Percentiles rank a stretch among this genome's conserved stretches.
These are phyloP conservation scores for Hypoxylon perforatum DNA, from an alignment of 495 filamentous ascomycete species.

Conservation along the genomic window DNA sequence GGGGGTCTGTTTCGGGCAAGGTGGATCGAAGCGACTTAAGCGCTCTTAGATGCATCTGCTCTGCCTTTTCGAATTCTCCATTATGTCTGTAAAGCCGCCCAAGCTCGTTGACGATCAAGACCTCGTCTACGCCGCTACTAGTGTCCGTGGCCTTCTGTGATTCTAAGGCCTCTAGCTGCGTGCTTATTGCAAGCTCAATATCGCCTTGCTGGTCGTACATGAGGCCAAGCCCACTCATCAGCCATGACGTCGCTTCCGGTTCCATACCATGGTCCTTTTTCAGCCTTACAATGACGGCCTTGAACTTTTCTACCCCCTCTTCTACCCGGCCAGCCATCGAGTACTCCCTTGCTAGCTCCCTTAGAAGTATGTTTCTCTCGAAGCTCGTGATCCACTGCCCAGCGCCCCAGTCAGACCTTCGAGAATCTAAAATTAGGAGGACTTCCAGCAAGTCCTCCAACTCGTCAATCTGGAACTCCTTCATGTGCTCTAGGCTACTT, in stretches of 20 bases:
- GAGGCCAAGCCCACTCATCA: not conserved
- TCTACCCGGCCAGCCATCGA: not conserved
- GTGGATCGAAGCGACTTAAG: not conserved
- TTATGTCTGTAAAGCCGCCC: not conserved
- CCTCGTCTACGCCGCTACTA: not conserved
- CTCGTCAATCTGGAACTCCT: not conserved
- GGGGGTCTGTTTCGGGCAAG: not conserved
- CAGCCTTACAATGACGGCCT: not conserved
- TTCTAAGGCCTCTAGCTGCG: not conserved
- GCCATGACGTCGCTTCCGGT: not conserved
- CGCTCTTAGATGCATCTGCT: not conserved
- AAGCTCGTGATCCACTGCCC: not conserved
- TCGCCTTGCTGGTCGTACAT: not conserved
- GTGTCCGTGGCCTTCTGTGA: no score
- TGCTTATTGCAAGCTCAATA: not conserved
- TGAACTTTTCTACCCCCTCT: not conserved
- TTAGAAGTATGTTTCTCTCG: not conserved
- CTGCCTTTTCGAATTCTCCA: not conserved
- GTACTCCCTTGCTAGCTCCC: not conserved
- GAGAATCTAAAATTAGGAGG: not conserved
- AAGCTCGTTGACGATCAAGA: not conserved
- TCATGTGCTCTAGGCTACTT: not conserved
- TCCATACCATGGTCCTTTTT: no score
- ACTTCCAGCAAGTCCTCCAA: not conserved
- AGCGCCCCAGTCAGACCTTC: not conserved